Conservation (phyloP, 1,284 basidiomycete genomes). For the Singerocomus rubriflavus region DNA sequence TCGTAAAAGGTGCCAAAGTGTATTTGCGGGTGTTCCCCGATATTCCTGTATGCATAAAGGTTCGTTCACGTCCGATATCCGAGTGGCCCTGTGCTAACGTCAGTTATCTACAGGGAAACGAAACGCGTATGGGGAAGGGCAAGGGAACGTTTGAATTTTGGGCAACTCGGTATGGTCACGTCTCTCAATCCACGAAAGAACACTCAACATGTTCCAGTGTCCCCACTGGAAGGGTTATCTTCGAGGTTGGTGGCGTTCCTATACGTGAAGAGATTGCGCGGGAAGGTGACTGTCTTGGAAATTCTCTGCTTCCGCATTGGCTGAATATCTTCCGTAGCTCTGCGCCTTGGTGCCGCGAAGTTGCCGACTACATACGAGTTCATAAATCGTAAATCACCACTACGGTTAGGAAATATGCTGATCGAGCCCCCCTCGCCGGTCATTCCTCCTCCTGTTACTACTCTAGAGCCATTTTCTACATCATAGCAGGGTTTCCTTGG, state of each 20-base stretch:
- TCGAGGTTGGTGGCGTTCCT: constrained; percentile 90
- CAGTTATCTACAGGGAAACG: constrained; percentile 72
- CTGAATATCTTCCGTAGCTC: constrained; percentile 48
- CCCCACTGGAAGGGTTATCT: constrained; percentile 88
- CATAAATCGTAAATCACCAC: constrained; percentile 66
- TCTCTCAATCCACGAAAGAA: neutral
- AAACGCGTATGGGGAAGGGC: constrained; percentile 99
- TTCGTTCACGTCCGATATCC: constrained; percentile 30
- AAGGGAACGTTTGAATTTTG: constrained; percentile 98
- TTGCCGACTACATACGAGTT: constrained; percentile 91
- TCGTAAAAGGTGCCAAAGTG: constrained; percentile 87
- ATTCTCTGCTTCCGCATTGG: neutral
- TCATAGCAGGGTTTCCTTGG: constrained; percentile 2
- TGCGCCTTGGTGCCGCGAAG: constrained; percentile 88
- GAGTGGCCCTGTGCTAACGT: constrained; percentile 1
- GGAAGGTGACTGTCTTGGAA: constrained; percentile 56
- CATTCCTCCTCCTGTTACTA: constrained; percentile 16
- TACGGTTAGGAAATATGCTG: constrained; percentile 76
- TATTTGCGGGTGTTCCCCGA: constrained; percentile 94
- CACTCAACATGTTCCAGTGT: constrained; percentile 50
- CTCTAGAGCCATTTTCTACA: constrained; percentile 9
- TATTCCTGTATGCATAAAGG: constrained; percentile 96
- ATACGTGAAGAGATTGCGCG: constrained; percentile 92
- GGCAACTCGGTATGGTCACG: constrained; percentile 76
- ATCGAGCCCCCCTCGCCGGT: constrained; percentile 38